Conservation (phyloP, 768 basidiomycete species). For the Boletus reticuloceps region DNA sequence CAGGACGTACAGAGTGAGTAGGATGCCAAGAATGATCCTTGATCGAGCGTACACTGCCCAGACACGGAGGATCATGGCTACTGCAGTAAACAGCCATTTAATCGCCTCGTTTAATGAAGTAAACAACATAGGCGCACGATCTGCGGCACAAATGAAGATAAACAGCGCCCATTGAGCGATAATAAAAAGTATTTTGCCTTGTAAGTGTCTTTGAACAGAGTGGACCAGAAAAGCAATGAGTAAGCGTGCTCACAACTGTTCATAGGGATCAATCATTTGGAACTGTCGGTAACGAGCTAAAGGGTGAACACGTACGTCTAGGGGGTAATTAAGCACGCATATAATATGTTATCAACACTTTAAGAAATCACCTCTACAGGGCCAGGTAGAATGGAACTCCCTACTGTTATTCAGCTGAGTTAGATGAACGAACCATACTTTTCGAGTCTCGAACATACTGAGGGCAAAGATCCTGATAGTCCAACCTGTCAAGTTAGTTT, state of each 20-base stretch:
- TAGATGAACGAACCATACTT: not conserved
- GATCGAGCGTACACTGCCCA: conserved; percentile 13
- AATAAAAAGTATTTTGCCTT: conserved; percentile 5
- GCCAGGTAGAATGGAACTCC: conserved; percentile 9
- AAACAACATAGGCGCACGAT: conserved; percentile 1
- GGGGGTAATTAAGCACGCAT: not conserved
- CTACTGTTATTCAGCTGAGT: not conserved
- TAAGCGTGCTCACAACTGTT: conserved; percentile 8
- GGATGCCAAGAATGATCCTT: conserved; percentile 4
- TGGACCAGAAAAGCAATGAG: not conserved
- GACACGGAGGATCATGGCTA: conserved; percentile 16
- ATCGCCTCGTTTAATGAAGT: not conserved
- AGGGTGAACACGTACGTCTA: conserved; percentile 7
- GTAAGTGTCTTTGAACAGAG: not conserved
- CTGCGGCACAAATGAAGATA: conserved; percentile 4
- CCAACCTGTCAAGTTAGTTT: not conserved
- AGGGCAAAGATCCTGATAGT: not conserved
- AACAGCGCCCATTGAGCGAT: not conserved
- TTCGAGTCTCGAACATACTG: not conserved
- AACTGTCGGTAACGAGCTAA: not conserved
- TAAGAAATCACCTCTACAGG: conserved; percentile 2
- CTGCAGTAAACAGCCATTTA: not conserved
- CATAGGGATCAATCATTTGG: not conserved
- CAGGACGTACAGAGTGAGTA: conserved; percentile 3
- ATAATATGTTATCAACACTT: no score